Evolutionary conservation across 768 basidiomycete genomes (phyloP), one percentile per base, ranked within the genome.

Genomic region (Pisolithus tinctorius): DNA sequence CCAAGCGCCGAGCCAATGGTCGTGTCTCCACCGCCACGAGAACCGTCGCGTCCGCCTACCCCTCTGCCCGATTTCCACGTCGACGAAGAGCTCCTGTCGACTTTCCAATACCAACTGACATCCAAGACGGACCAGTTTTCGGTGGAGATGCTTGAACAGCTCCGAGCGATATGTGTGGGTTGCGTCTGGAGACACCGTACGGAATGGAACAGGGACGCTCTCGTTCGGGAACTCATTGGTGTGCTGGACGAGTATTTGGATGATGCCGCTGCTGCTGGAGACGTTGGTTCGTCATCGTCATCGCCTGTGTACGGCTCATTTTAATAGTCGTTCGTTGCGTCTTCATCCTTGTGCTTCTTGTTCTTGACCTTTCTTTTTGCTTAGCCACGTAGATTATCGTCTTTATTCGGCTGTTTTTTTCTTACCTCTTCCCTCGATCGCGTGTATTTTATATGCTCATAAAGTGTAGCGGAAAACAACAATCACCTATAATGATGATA

Each of bases 71-170:
- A 86, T 38, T 96, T 99, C 67, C 65, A 80, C 39, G 60, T 95
- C 13, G 74, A 88, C 45, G 70, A 78, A 23, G 62, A 54, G 2
- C 62, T 73, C 9, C 58, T 95, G 25, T 59, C 58, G 0, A 61
- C 74, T 9, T 76, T 98, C 0, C 67, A 71, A 50, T 42, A 63
- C 2, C 66, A 72, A 42, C 64, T 97, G 26, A 69, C 69, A 34
- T 70, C 77, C 16, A 63, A 63, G 42, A 96, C 95, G 1, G 63
- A 54, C 6, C 63, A 62, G 0, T 71, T 97, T 40, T 88, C 75
- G 25, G 76, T 97, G 46, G 96, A 99, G 63, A 83, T 95, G 63
- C 78, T 99, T 6, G 96, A 98, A 64, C 93, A 98, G 67, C 75
- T 99, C 6, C 81, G 96, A 5, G 94, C 96, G 7, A 82, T 79